phyloP scores from a whole-genome alignment of 2,329 filamentous ascomycete species.

The Huntiella moniliformis region DNA sequence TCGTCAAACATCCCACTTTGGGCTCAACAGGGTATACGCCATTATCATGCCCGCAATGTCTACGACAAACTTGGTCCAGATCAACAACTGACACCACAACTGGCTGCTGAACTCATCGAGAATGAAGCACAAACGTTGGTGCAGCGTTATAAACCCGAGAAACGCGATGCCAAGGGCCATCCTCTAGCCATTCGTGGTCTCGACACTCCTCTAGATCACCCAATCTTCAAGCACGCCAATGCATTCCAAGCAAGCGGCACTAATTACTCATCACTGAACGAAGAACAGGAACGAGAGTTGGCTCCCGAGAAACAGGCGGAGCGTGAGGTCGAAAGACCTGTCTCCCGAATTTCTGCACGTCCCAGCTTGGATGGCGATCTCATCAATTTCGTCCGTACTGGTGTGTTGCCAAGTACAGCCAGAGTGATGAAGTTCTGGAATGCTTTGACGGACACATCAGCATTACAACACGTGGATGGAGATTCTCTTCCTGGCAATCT shows the following conservation, averaged over 20 bases:
- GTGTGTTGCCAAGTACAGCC: conserved; percentile 16
- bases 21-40: conserved; percentile 38
- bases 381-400: conserved; percentile 20
- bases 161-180: neutral
- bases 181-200: neutral
- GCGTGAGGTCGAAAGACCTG: conserved; percentile 27
- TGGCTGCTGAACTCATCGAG: conserved; percentile 31
- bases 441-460: conserved; percentile 23
- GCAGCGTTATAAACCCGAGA: conserved; percentile 28
- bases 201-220: neutral
- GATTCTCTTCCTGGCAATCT: conserved; percentile 22
- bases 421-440: conserved; percentile 27
- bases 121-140: conserved; percentile 33
- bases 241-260: neutral
- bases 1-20: conserved; percentile 36
- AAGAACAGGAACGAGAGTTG: conserved; percentile 53
- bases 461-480: conserved; percentile 18
- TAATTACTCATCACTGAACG: conserved; percentile 25
- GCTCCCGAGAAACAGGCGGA: conserved; percentile 45
- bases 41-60: conserved; percentile 21
- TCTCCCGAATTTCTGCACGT: too few species aligned
- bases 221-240: neutral
- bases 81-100: conserved; percentile 18
- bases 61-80: too few species aligned
- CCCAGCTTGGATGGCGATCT: conserved; percentile 18